phyloP scores from a whole-genome alignment of 805 yeast species.

The Tetrapisispora iriomotensis region DNA sequence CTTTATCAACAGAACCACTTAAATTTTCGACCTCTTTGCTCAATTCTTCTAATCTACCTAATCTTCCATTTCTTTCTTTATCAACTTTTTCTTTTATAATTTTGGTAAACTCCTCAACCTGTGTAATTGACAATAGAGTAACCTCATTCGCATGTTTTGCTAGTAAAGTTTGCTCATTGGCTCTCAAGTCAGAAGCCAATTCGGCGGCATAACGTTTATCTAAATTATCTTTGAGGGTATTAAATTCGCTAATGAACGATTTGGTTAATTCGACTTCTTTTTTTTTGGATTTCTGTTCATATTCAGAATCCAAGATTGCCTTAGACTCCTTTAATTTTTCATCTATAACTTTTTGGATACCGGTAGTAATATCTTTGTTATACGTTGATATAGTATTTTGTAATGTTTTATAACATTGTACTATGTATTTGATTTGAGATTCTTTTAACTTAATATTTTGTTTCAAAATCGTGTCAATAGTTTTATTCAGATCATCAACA shows the following conservation, averaged over 20 bases:
- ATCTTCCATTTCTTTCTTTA: constrained; percentile 67
- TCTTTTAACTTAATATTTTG: constrained; percentile 25
- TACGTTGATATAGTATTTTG: constrained; percentile 8
- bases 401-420: constrained; percentile 11
- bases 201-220: constrained; percentile 49
- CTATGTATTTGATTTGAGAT: constrained; percentile 9
- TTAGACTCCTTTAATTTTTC: constrained; percentile 13
- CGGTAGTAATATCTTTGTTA: constrained; percentile 9
- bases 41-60: constrained; percentile 56
- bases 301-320: constrained; percentile 16
- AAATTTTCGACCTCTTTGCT: constrained; percentile 44
- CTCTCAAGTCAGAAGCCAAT: constrained; percentile 54
- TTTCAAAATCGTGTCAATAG: constrained; percentile 30
- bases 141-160: constrained; percentile 69
- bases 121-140: constrained; percentile 53
- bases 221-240: constrained; percentile 49
- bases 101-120: constrained; percentile 55
- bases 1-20: constrained; percentile 29
- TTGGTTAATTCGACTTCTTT: constrained; percentile 50
- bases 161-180: constrained; percentile 53
- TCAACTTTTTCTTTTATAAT: constrained; percentile 53
- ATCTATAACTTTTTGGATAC: constrained; percentile 8
- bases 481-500: constrained; percentile 26
- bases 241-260: constrained; percentile 51
- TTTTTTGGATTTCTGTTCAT: constrained; percentile 17